These are phyloP conservation scores for Zostera marina DNA, from an alignment of 116 monocot species.

Conservation along the genomic window DNA sequence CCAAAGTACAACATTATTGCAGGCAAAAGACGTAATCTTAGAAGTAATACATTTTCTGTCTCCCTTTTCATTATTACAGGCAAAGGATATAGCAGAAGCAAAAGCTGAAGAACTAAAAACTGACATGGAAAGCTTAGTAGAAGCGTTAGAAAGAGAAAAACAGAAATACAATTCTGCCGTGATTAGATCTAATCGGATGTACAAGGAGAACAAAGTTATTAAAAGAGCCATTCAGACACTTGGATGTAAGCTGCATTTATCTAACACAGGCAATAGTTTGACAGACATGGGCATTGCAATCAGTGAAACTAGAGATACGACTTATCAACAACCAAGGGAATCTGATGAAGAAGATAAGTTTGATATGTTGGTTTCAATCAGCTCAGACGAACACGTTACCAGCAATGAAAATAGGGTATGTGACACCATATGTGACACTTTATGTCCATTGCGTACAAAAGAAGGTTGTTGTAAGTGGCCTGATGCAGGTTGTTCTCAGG, in stretches of 20 bases:
- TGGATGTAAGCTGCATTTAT: slow-evolving; percentile 71
- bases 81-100: slow-evolving; percentile 45
- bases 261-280: slow-evolving; percentile 15
- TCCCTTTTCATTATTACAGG: slow-evolving; percentile 23
- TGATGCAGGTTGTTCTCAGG: slow-evolving; percentile 60
- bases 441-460: slow-evolving; percentile 66
- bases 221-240: slow-evolving; percentile 73
- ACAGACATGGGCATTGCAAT: slow-evolving; percentile 8
- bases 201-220: slow-evolving; percentile 52
- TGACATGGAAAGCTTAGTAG: slow-evolving; percentile 22
- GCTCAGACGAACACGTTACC: slow-evolving; percentile 36
- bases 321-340: slow-evolving; percentile 11
- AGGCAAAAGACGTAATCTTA: slow-evolving; percentile 64
- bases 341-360: slow-evolving; percentile 10
- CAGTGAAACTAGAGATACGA: slow-evolving; percentile 10
- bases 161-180: slow-evolving; percentile 26
- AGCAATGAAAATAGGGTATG: slow-evolving; percentile 25
- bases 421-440: slow-evolving; percentile 48
- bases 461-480: slow-evolving; percentile 97
- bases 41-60: neutral
- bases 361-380: slow-evolving; percentile 52
- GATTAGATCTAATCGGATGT: slow-evolving; percentile 29
- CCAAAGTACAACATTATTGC: slow-evolving; percentile 3
- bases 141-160: slow-evolving; percentile 57
- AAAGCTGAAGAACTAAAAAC: slow-evolving; percentile 35